Conservation (phyloP, 495 filamentous ascomycete species). For the Cladorrhinum samala region DNA sequence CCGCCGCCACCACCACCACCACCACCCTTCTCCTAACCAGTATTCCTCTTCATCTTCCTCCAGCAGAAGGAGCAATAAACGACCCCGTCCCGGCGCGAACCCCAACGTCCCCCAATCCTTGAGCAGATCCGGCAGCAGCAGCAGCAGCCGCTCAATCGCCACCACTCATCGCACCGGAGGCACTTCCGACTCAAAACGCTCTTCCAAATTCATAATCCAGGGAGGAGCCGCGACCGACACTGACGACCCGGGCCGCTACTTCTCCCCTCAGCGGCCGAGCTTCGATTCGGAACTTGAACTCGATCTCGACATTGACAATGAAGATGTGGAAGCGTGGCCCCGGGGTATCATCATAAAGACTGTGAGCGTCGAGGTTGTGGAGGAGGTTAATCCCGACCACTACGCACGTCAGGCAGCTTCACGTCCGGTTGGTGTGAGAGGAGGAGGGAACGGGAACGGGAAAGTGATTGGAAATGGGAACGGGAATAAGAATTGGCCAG, state of each 20-base stretch:
- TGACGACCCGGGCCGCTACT: too few species aligned
- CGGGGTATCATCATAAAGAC: not conserved
- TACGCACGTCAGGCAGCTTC: too few species aligned
- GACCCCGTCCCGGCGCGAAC: not conserved
- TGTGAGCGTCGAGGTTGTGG: not conserved
- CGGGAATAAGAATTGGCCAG: too few species aligned
- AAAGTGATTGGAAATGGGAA: not conserved
- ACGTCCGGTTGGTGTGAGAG: too few species aligned
- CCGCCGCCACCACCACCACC: slow-evolving; percentile 1
- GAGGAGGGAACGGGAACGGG: not conserved
- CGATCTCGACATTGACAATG: not conserved
- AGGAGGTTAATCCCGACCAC: not conserved
- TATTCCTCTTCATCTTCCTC: slow-evolving; percentile 2
- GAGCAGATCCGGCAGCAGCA: not conserved
- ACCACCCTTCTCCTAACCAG: not conserved
- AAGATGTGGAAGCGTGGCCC: not conserved
- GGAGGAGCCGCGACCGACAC: too few species aligned
- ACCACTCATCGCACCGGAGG: not conserved
- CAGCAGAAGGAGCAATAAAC: not conserved
- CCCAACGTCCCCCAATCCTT: too few species aligned
- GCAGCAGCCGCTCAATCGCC: not conserved
- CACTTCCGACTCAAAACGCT: not conserved
- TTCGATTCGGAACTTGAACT: not conserved
- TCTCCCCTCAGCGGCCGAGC: not conserved
- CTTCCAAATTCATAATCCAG: not conserved